Evolutionary conservation across 306 rosid genomes (phyloP), one percentile per base, ranked within the genome.

Genomic region (Gastrolobium villosum): DNA sequence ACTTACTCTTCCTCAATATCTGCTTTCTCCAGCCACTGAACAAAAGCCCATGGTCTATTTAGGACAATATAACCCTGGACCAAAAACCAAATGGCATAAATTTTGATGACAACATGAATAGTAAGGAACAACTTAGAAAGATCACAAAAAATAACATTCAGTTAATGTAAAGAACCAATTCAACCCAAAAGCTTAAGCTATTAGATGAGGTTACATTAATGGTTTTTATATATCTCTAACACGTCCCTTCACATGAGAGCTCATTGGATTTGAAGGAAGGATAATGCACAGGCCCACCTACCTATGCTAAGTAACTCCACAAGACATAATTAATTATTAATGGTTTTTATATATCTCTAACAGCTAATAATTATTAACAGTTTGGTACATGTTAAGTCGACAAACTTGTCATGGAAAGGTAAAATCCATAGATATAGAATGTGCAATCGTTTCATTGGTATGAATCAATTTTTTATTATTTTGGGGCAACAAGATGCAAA

Each of bases 21-120:
- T 72, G 93, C 97, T 85, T 89, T 90, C 87, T 91, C 97, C 76
- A 94, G 90, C 98, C 98, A 94, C 74, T 94, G 98, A 79, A 94
- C 94, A 85, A 94, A 94, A 68, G 98, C 98, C 98, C 98, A 94
- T 8, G 98, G 98, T 85, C 97, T 90, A 79, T 94, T 90, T 73
- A 94, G 90, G 77, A 92, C 98, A 67, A 94, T 64, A 81, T 94
- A 94, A 73, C 97, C 98, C 98, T 94, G 88, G 66, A 45, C 50
- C 65, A 67, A 56, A 71, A 79, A 78, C 57, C 37, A 53, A 75
- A 36, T 13, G 65, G 44, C 59, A 60, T 36, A 28, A 64, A 28
- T 62, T 37, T 53, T 72, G 32, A 66, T 72, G 55, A 71, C 26
- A 39, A 61, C 31, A 30, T 28, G 31, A 30, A 63, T 34, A 13